phyloP scores from a whole-genome alignment of 164 flowering plant species.

The Akebia trifoliata region DNA sequence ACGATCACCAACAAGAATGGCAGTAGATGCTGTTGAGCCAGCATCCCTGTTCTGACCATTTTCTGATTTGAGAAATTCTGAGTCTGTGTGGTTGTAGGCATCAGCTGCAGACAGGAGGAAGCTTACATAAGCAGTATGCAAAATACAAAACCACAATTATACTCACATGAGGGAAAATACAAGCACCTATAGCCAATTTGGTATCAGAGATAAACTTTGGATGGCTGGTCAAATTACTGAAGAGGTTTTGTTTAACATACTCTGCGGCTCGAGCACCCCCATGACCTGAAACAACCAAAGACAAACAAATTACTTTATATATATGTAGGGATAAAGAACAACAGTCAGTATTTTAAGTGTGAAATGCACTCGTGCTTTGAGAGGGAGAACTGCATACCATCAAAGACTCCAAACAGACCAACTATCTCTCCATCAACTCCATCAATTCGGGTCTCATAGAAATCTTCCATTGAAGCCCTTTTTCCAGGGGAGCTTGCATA shows the following conservation, averaged over 20 bases:
- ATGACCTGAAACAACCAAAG: slow-evolving; percentile 54
- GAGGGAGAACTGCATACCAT: slow-evolving; percentile 56
- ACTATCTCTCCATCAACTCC: slow-evolving; percentile 91
- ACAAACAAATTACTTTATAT: too few relatives aligned
- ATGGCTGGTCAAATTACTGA: slow-evolving; percentile 85
- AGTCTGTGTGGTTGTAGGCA: slow-evolving; percentile 90
- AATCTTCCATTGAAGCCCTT: slow-evolving; percentile 97
- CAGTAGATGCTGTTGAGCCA: slow-evolving; percentile 98
- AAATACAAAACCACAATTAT: not conserved
- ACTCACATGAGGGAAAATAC: not conserved
- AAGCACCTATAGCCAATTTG: slow-evolving; percentile 84
- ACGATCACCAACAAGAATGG: slow-evolving; percentile 92
- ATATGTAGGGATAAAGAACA: too few relatives aligned
- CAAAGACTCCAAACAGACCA: slow-evolving; percentile 98
- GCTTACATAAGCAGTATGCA: not conserved
- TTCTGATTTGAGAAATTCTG: slow-evolving; percentile 85
- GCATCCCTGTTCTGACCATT: slow-evolving; percentile 87
- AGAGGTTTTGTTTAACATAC: slow-evolving; percentile 88
- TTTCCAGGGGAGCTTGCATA: slow-evolving; percentile 96
- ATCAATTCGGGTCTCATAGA: slow-evolving; percentile 89
- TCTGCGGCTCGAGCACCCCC: slow-evolving; percentile 99
- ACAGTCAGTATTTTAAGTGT: too few relatives aligned
- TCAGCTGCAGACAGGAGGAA: slow-evolving; percentile 54
- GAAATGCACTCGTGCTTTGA: too few relatives aligned
- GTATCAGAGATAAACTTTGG: slow-evolving; percentile 94